A percentile compares a stretch with the other conserved stretches of the same genome.
Conservation (phyloP, 257 asterid genomes). For the Galeopsis tetrahit region DNA sequence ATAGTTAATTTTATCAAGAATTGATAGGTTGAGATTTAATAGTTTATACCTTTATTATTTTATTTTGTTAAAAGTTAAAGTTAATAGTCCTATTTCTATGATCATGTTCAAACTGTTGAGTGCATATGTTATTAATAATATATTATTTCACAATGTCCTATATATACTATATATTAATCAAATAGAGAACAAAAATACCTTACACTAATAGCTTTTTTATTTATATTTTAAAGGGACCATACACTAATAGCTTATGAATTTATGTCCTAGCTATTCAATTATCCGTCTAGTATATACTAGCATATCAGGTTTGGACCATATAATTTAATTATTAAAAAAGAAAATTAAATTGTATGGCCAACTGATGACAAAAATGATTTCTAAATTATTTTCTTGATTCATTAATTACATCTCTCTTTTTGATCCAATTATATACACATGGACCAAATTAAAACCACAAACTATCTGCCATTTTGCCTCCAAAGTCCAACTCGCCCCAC, state of each 20-base stretch:
- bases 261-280: conserved; percentile 25
- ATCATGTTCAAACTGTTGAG: too few species aligned
- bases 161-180: background rate
- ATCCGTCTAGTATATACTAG: conserved; percentile 6
- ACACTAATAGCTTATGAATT: background rate
- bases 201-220: background rate
- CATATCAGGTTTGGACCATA: conserved; percentile 30
- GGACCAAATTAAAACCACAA: background rate
- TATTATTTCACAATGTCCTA: background rate
- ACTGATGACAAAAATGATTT: background rate
- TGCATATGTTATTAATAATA: too few species aligned
- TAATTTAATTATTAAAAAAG: conserved; percentile 15
- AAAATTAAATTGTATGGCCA: conserved; percentile 16
- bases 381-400: background rate
- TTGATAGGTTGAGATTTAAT: too few species aligned
- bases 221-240: background rate
- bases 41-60: too few species aligned
- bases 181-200: conserved; percentile 8
- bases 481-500: background rate
- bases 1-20: too few species aligned
- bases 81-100: too few species aligned
- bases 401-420: conserved; percentile 5
- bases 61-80: too few species aligned
- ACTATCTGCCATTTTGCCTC: background rate
- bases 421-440: background rate